Evolutionary conservation across 1,284 basidiomycete species (phyloP), one percentile per base, ranked within the genome.

Genomic region (Naganishia liquefaciens): DNA sequence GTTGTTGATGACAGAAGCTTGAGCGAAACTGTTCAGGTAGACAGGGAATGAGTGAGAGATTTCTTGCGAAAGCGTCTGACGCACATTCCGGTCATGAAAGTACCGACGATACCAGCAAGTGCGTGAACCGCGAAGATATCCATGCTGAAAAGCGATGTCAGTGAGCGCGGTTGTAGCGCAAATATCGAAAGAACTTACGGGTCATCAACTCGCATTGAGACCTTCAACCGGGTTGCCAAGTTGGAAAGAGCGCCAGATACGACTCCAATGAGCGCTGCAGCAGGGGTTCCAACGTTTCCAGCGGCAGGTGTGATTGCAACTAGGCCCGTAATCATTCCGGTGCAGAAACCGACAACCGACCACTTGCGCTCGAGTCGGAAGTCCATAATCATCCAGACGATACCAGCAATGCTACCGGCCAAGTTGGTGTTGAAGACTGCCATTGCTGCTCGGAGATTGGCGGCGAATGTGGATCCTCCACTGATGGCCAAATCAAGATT

Each of bases 41-140:
- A 28, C 25, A 15, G 23, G 23, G 7, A 39, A 13, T 39, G 21
- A 30, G 52, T n/a, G 57, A 33, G 7, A 39, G 44, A 54, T 54
- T 43, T 23, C n/a, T 37, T n/a, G 28, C 0, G 10, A 47, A 30
- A 23, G 23, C 27, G 21, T 11, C 13, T 11, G 6, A 55, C 62
- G 55, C 40, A 62, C 61, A 79, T 68, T 49, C 78, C 78, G 19
- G 78, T 79, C 78, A 79, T 79, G 47, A 97, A 74, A 42, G 91
- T 83, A 46, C 93, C 93, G 57, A 95, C 83, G 25, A 94, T 85
- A 53, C 94, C 94, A 4, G 91, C 91, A 21, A 97, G 80, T 47
- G 89, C 93, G 81, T 98, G 92, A 72, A 92, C 89, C n/a, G 90
- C 88, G 75, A 89, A 91, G 65, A 92, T 83, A 84, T 92, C 89